Evolutionary conservation across 805 yeast species (phyloP).

Genomic region (Ascoidea tarda): DNA sequence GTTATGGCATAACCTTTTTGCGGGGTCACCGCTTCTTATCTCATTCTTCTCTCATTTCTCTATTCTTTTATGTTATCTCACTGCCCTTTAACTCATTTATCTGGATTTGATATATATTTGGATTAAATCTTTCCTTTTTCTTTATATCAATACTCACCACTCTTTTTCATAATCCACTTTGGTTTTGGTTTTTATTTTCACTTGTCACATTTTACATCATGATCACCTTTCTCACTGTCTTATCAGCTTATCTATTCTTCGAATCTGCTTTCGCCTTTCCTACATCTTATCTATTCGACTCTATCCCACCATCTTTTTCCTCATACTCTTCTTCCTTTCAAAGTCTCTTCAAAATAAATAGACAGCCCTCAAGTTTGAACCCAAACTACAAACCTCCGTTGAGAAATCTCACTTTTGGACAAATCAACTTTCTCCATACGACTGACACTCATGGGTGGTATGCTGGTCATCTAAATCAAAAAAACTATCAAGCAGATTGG

Average conservation of each 20-base stretch:
- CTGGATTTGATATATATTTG: too few species aligned
- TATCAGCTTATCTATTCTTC: too few species aligned
- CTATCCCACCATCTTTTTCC: background rate
- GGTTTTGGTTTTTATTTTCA: too few species aligned
- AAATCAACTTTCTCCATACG: slow-evolving; percentile 78
- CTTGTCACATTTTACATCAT: too few species aligned
- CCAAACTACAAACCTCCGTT: slow-evolving; percentile 23
- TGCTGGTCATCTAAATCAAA: slow-evolving; percentile 75
- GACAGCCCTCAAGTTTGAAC: slow-evolving; percentile 19
- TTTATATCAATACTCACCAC: too few species aligned
- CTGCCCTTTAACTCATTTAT: too few species aligned
- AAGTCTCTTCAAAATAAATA: slow-evolving; percentile 1
- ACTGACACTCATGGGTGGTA: slow-evolving; percentile 98
- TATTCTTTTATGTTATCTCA: too few species aligned
- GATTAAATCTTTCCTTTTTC: too few species aligned
- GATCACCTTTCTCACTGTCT: too few species aligned
- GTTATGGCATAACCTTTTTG: background rate
- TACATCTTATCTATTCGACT: background rate
- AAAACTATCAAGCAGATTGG: slow-evolving; percentile 75
- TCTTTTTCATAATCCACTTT: too few species aligned
- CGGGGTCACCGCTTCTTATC: background rate
- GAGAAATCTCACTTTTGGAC: slow-evolving; percentile 52
- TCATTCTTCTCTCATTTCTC: background rate
- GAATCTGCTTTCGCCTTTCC: background rate
- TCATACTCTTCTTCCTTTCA: background rate